A percentile compares a stretch with the other conserved stretches of the same genome.
These are phyloP conservation scores for Aspergillus sclerotioniger DNA, from an alignment of 495 filamentous ascomycete genomes.

Conservation along the genomic window DNA sequence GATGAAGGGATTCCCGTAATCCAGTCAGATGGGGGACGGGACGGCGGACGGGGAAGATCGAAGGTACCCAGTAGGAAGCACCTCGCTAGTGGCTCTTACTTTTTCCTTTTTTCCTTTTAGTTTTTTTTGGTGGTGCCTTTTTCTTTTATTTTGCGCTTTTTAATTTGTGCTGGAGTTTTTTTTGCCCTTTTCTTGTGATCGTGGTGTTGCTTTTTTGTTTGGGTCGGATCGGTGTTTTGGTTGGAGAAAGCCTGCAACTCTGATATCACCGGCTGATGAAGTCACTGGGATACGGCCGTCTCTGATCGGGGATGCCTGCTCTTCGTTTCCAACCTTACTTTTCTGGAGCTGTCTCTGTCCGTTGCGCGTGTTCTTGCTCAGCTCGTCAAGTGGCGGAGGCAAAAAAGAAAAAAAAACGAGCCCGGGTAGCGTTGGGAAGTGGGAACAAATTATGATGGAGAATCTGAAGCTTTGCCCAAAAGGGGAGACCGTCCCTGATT, in stretches of 20 bases:
- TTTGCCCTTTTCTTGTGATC: background rate
- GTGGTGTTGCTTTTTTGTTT: background rate
- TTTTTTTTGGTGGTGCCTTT: background rate
- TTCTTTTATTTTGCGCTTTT: conserved; percentile 9
- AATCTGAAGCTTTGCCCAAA: conserved; percentile 22
- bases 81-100: conserved; percentile 12
- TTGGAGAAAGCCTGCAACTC: background rate
- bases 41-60: conserved; percentile 18
- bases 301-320: background rate
- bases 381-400: conserved; percentile 19
- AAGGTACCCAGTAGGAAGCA: conserved; percentile 15
- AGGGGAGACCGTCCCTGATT: conserved; percentile 13
- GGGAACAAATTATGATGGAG: conserved; percentile 19
- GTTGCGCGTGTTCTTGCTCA: conserved; percentile 2
- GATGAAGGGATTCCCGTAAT: conserved; percentile 20
- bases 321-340: conserved; percentile 3
- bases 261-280: background rate
- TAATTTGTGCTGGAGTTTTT: conserved; percentile 1
- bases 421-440: conserved; percentile 14
- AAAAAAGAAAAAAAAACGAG: conserved; percentile 1
- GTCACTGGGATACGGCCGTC: background rate
- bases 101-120: background rate
- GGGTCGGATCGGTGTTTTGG: background rate
- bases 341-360: background rate
- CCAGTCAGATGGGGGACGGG: conserved; percentile 18